Evolutionary conservation across 257 asterid genomes (phyloP), one percentile per base, ranked within the genome.

Genomic region (Przewalskia tangutica): DNA sequence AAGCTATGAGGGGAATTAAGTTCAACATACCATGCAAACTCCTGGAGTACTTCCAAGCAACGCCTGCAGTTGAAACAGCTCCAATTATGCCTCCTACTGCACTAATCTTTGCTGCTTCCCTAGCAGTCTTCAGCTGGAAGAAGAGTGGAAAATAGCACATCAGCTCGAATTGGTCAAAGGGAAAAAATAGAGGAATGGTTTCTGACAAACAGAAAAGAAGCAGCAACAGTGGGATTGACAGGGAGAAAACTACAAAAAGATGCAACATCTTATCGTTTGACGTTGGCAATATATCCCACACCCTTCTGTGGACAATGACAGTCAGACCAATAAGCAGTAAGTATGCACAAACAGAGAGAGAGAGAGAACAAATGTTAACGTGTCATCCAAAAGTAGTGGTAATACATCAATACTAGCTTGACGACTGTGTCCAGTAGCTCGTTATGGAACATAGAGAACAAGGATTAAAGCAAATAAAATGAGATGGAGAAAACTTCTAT

Each of bases 51-150:
- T 91, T 93, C 93, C 90, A 93, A 82, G 93, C 90, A 81, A 67
- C 82, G 32, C 95, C 97, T 65, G 92, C 97, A 50, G 97, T 91
- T 42, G 95, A 82, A 85, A 91, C 89, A 17, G 97, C 98, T 80
- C 99, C 97, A 60, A 91, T 73, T 36, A 85, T 85, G 84, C 98
- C 95, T 77, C 99, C 99, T 63, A 66, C 92, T 81, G 85, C 90
- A 82, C 95, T 92, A 81, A 90, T 87, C 46, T 87, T 78, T 81
- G 86, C 92, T 38, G 95, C 99, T 82, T 92, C 89, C 82, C 95
- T 87, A 9, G 98, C 92, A 75, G 93, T 83, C 92, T 91, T 92
- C 80, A 95, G 95, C 99, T 95, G 95, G 83, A 89, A 83, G n/a
- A 79, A 8, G 18, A 46, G 23, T 5, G 44, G 54, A 48, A 50